These are phyloP conservation scores for Salix udensis DNA, from an alignment of 345 rosid species.

Conservation along the genomic window DNA sequence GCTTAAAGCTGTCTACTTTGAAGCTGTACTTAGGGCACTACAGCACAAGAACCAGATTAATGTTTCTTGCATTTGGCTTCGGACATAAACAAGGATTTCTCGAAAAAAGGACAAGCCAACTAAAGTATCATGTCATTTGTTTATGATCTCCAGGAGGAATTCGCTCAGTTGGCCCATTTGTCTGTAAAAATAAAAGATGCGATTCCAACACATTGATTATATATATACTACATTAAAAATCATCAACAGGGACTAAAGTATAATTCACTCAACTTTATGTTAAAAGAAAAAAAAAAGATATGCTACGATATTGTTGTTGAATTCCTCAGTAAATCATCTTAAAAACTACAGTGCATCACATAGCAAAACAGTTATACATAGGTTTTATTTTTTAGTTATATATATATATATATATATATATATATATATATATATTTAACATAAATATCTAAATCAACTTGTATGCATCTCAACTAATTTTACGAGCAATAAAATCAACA, in stretches of 20 bases:
- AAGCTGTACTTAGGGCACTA: neutral
- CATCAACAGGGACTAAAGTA: too few species aligned
- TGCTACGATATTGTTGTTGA: too few species aligned
- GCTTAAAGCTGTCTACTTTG: neutral
- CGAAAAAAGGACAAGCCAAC: neutral
- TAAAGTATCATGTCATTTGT: neutral
- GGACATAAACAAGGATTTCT: neutral
- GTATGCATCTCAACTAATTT: accelerated
- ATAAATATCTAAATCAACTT: accelerated
- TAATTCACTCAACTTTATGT: too few species aligned
- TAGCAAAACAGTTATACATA: too few species aligned
- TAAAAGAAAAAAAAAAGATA: too few species aligned
- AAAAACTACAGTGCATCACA: too few species aligned
- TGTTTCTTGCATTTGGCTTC: neutral
- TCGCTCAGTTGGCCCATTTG: neutral
- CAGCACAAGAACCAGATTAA: neutral
- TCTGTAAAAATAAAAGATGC: neutral
- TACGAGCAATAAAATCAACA: accelerated
- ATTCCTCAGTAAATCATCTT: too few species aligned
- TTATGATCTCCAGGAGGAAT: neutral
- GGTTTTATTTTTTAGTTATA: too few species aligned
- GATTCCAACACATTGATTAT: too few species aligned
- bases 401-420: too few species aligned
- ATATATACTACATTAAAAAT: too few species aligned
- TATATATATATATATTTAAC: too few species aligned